phyloP scores from a whole-genome alignment of 139 green algal species.

The Closterium sp. region DNA sequence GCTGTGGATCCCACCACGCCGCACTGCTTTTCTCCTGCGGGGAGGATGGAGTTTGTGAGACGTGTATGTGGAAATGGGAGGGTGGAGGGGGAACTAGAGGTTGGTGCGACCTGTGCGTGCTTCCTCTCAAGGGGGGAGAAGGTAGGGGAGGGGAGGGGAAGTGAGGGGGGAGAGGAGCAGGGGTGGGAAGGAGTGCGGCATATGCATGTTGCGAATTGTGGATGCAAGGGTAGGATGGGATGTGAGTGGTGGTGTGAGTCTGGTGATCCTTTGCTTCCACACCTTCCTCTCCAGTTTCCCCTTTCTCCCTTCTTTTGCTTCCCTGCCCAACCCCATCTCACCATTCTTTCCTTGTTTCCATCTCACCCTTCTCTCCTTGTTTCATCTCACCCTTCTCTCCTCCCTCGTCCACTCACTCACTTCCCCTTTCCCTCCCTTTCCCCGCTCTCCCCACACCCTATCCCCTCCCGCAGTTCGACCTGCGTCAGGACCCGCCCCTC shows the following conservation, averaged over 20 bases:
- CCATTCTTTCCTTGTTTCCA: not conserved
- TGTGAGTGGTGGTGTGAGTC: no score
- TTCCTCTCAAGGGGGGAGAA: no score
- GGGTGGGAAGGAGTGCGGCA: no score
- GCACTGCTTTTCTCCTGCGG: slow-evolving; percentile 35
- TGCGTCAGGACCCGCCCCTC: not conserved
- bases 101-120: no score
- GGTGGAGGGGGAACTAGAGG: no score
- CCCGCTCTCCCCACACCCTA: not conserved
- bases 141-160: no score
- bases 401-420: not conserved
- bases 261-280: no score
- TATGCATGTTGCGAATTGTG: no score
- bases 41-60: no score
- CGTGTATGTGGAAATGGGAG: no score
- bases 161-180: not conserved
- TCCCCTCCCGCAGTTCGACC: slow-evolving; percentile 12
- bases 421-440: not conserved
- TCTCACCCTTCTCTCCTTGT: not conserved
- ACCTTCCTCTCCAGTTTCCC: not conserved
- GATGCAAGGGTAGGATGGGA: no score
- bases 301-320: not conserved
- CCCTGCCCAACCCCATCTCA: not conserved
- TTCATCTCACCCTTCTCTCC: no score
- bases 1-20: slow-evolving; percentile 46